A percentile compares a stretch with the other conserved stretches of the same genome.
Conservation (phyloP, 176 grass and related monocot species). For the Musa schizocarpa region DNA sequence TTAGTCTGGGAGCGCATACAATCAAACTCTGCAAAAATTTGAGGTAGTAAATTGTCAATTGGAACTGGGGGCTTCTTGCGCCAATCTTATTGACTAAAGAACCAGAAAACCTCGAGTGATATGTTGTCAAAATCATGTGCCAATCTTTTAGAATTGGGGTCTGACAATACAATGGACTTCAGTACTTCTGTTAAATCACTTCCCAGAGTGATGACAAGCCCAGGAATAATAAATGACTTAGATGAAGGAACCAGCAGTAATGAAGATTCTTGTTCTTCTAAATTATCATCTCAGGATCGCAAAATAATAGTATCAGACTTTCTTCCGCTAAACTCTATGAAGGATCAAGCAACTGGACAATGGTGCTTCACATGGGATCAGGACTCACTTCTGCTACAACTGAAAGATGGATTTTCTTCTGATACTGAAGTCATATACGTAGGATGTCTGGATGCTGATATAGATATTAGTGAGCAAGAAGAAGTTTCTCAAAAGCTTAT, state of each 20-base stretch:
- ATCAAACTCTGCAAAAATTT: not conserved
- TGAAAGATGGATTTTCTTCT: constrained; percentile 66
- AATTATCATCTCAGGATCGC: not conserved
- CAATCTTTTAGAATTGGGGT: constrained; percentile 18
- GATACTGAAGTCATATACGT: constrained; percentile 69
- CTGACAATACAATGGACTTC: constrained; percentile 19
- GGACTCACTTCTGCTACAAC: constrained; percentile 61
- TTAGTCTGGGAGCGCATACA: not conserved
- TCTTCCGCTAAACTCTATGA: constrained; percentile 17
- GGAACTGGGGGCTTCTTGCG: not conserved
- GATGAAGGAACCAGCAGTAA: constrained; percentile 4
- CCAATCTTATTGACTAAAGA: not conserved
- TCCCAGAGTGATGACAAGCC: constrained; percentile 17
- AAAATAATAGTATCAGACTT: constrained; percentile 26
- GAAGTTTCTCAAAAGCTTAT: constrained; percentile 50
- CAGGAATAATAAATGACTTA: constrained; percentile 10
- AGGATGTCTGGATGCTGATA: constrained; percentile 74
- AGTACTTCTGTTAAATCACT: constrained; percentile 8
- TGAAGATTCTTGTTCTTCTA: constrained; percentile 12
- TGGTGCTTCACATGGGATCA: constrained; percentile 22
- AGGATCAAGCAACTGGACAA: constrained; percentile 13
- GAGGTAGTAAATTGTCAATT: not conserved
- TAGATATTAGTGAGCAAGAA: constrained; percentile 66
- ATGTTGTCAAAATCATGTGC: constrained; percentile 19
- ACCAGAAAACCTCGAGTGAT: not conserved